Evolutionary conservation across 306 rosid genomes (phyloP).

Genomic region (Mucuna pruriens): DNA sequence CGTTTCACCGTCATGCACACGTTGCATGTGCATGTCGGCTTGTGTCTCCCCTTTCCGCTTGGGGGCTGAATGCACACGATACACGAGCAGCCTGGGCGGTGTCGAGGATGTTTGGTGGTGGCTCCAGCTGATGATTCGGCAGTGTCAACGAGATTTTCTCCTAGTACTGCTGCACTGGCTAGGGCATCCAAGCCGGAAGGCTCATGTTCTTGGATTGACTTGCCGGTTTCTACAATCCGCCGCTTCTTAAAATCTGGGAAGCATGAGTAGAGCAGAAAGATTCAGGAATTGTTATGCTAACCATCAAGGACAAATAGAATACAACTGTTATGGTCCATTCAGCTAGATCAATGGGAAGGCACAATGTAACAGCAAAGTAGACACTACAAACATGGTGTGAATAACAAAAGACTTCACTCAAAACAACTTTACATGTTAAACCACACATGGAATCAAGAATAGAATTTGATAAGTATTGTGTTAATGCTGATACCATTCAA

Average conservation of each 20-base stretch:
- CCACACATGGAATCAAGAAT: background rate
- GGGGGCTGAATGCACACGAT: constrained; percentile 98
- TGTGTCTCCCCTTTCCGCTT: constrained; percentile 94
- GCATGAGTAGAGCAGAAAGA: constrained; percentile 12
- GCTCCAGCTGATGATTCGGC: constrained; percentile 65
- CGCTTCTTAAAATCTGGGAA: constrained; percentile 74
- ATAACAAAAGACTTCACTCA: background rate
- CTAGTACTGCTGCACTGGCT: constrained; percentile 87
- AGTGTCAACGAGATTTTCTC: constrained; percentile 64
- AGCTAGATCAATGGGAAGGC: background rate
- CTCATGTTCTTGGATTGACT: constrained; percentile 56
- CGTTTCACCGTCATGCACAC: constrained; percentile 95
- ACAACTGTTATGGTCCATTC: background rate
- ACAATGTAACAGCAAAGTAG: background rate
- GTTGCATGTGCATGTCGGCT: constrained; percentile 84
- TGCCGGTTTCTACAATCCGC: constrained; percentile 49
- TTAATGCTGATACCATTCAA: background rate
- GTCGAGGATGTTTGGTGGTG: constrained; percentile 93
- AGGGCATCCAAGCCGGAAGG: constrained; percentile 91
- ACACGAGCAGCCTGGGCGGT: constrained; percentile 94
- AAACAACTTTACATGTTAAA: background rate
- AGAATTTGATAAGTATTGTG: background rate
- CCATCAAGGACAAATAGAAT: constrained; percentile 16
- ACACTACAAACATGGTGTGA: background rate
- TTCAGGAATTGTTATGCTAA: constrained; percentile 23